These are phyloP conservation scores for Flaveria bidentis DNA, from an alignment of 129 eudicot species.

Conservation along the genomic window DNA sequence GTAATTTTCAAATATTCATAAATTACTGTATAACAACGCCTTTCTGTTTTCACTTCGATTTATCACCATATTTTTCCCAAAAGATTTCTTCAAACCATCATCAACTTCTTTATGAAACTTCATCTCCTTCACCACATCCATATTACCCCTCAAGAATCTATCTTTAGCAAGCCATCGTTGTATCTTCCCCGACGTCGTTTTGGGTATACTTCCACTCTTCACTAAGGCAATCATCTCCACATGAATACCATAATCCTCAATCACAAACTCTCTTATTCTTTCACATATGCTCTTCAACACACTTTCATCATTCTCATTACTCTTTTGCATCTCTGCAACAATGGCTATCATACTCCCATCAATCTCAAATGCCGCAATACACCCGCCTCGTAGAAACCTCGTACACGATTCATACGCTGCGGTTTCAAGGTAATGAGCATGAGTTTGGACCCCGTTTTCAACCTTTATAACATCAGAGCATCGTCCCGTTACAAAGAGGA, in stretches of 20 bases:
- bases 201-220: conserved; percentile 65
- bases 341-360: conserved; percentile 29
- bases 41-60: conserved; percentile 23
- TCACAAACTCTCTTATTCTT: conserved; percentile 45
- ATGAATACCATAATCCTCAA: conserved; percentile 42
- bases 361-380: conserved; percentile 59
- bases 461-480: conserved; percentile 53
- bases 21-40: conserved; percentile 23
- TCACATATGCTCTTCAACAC: conserved; percentile 46
- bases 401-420: conserved; percentile 57
- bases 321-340: conserved; percentile 67
- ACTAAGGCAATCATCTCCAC: conserved; percentile 60
- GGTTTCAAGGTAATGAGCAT: conserved; percentile 74
- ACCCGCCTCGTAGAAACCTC: conserved; percentile 57
- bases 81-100: conserved; percentile 9
- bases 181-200: conserved; percentile 81
- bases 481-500: conserved; percentile 67
- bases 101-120: conserved; percentile 37
- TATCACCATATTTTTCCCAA: neutral
- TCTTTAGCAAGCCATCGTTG: conserved; percentile 78
- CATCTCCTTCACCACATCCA: conserved; percentile 51
- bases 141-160: conserved; percentile 42
- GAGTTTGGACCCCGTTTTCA: conserved; percentile 42
- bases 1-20: conserved; percentile 20
- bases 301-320: conserved; percentile 25